Base-by-base conservation (phyloP, 2,329 filamentous ascomycete species). In the Aspergillus terreus region DNA sequence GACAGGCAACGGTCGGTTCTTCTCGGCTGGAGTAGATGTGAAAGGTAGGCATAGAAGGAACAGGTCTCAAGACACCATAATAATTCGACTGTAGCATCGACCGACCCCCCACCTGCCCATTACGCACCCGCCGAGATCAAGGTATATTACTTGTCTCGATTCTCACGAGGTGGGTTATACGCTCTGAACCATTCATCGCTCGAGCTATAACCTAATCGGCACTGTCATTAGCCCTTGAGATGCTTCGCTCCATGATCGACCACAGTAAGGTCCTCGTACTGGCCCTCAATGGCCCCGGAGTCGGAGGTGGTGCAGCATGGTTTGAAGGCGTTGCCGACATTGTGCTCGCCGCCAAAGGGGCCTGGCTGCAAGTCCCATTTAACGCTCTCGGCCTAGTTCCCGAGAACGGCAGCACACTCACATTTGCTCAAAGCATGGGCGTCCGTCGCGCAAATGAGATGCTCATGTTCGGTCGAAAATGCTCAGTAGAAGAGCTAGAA, bases 221-320 rank as follows among this genome's bases (percentile, higher is more conserved):
- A 17, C 3, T 38, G 15, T 10, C 35, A 38, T 38, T 6, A 38
- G 35, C 35, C 35, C 35, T 53, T 9, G 57, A 58, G 42, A 35
- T 78, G 47, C 65, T 78, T 46, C 72, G 73, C 47, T 70, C 68
- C 27, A 71, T 78, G 55, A 78, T 78, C 57, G 75, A 78, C 61
- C 77, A 79, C 63, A 67, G 63, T 6, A 80, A 79, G 63, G 76
- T 80, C n/a, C 71, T 79, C 46, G 70, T 80, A 35, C 69, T 79
- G 3, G 77, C 76, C 0, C 65, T 80, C 21, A 80, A 80, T 60
- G 77, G 77, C 11, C 77, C 76, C 0, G 77, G 65, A 6, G 76
- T 80, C 11, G 77, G 77, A 15, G 77, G 73, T 17, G 77, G 77
- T 10, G 77, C 76, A 19, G 76, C 76, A 6, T 79, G 77, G 76